Conservation (phyloP, 805 yeast genomes). For the Kuraishia hungarica region DNA sequence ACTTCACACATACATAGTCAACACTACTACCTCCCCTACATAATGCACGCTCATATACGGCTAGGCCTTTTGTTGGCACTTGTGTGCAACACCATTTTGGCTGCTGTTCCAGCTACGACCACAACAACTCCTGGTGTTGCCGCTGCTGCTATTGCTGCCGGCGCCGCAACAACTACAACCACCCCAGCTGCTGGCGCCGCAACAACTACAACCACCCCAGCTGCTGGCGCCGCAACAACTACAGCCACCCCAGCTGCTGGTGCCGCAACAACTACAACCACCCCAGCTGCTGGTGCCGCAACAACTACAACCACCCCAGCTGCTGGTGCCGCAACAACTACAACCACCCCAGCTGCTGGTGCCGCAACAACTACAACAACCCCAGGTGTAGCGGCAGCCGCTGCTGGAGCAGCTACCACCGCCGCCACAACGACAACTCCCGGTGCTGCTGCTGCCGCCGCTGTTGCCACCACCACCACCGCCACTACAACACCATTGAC, state of each 20-base stretch:
- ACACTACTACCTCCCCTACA: neutral
- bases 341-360: conserved; percentile 8
- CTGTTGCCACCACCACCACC: conserved; percentile 4
- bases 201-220: neutral
- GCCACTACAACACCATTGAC: conserved; percentile 7
- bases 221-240: conserved; percentile 3
- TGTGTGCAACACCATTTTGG: neutral
- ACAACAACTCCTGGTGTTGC: conserved; percentile 5
- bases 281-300: conserved; percentile 6
- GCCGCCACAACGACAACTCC: neutral
- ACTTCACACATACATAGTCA: too few species aligned
- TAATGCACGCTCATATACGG: neutral
- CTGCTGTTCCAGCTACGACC: neutral
- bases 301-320: conserved; percentile 8
- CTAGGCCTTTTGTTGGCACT: neutral
- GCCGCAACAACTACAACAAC: conserved; percentile 6
- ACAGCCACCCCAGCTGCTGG: conserved; percentile 6
- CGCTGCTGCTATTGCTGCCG: conserved; percentile 2
- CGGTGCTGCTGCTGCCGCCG: conserved; percentile 3
- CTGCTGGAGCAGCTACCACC: conserved; percentile 7
- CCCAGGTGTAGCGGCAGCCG: conserved; percentile 4
- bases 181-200: conserved; percentile 8
- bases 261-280: neutral
- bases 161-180: conserved; percentile 6
- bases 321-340: conserved; percentile 7